Evolutionary conservation across 2,329 filamentous ascomycete species (phyloP).

Genomic region (Aspergillus bombycis): DNA sequence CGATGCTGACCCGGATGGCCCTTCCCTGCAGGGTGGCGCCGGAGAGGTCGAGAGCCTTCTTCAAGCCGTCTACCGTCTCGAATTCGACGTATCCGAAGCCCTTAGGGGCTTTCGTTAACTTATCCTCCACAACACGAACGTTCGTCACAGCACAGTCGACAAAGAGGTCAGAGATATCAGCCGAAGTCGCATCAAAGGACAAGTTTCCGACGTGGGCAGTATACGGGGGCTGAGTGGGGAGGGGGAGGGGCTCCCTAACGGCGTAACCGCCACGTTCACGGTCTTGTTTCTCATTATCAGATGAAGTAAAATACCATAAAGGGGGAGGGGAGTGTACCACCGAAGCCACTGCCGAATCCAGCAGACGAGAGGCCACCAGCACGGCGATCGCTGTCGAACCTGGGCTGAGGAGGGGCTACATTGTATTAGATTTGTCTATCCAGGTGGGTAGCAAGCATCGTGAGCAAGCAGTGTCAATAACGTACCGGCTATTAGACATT

Average conservation of each 20-base stretch:
- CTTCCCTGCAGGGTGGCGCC: constrained; percentile 83
- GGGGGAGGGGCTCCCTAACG: constrained; percentile 70
- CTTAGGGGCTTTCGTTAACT: constrained; percentile 89
- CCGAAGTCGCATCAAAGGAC: constrained; percentile 87
- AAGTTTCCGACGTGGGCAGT: constrained; percentile 97
- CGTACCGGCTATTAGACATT: constrained; percentile 34
- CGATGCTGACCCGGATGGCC: constrained; percentile 89
- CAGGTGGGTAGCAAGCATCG: constrained; percentile 5
- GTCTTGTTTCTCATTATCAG: constrained; percentile 32
- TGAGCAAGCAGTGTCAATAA: constrained; percentile 16
- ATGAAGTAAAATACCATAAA: constrained; percentile 12
- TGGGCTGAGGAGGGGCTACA: constrained; percentile 46
- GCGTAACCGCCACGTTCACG: constrained; percentile 44
- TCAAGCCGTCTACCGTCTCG: constrained; percentile 80
- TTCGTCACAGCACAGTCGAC: constrained; percentile 80
- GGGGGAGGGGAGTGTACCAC: constrained; percentile 31
- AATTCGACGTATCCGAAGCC: constrained; percentile 99
- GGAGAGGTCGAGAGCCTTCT: constrained; percentile 84
- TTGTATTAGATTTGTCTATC: constrained; percentile 21
- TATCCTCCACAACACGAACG: constrained; percentile 96
- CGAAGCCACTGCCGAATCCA: constrained; percentile 41
- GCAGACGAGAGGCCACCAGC: constrained; percentile 45
- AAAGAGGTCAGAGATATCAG: constrained; percentile 85
- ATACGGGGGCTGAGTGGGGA: constrained; percentile 90
- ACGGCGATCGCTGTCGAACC: constrained; percentile 55